phyloP scores from a whole-genome alignment of 1,139 yeast genomes.

The Pichia sp. region DNA sequence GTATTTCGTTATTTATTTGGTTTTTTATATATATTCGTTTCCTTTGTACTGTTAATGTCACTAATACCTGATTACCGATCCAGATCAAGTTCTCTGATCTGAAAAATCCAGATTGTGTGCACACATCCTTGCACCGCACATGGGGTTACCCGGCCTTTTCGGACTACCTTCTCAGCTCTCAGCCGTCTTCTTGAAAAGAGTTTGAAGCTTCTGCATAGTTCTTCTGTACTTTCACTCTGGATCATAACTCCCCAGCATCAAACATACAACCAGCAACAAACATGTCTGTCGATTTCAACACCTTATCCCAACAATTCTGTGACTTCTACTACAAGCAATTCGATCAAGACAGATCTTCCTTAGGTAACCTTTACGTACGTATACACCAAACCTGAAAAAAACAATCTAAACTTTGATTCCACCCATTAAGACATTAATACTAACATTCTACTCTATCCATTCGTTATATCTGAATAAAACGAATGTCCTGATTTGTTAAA shows the following conservation, averaged over 20 bases:
- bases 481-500: neutral
- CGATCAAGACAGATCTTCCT: slow-evolving; percentile 87
- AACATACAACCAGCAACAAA: neutral
- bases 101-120: too few relatives aligned
- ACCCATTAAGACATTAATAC: neutral
- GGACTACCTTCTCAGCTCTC: neutral
- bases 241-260: too few relatives aligned
- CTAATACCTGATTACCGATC: too few relatives aligned
- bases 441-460: slow-evolving; percentile 5
- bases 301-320: slow-evolving; percentile 80
- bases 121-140: neutral
- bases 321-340: slow-evolving; percentile 94
- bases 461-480: too few relatives aligned
- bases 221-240: too few relatives aligned
- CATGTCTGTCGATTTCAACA: slow-evolving; percentile 64
- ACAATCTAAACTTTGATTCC: too few relatives aligned
- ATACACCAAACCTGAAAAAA: neutral
- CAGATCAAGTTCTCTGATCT: too few relatives aligned
- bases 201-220: neutral
- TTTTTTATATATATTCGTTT: too few relatives aligned
- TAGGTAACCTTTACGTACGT: slow-evolving; percentile 83
- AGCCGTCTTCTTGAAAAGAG: slow-evolving; percentile 5
- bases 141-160: slow-evolving; percentile 2
- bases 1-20: too few relatives aligned
- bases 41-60: too few relatives aligned